These are phyloP conservation scores for Colletotrichum musae DNA, from an alignment of 2,329 filamentous ascomycete species.

Conservation along the genomic window DNA sequence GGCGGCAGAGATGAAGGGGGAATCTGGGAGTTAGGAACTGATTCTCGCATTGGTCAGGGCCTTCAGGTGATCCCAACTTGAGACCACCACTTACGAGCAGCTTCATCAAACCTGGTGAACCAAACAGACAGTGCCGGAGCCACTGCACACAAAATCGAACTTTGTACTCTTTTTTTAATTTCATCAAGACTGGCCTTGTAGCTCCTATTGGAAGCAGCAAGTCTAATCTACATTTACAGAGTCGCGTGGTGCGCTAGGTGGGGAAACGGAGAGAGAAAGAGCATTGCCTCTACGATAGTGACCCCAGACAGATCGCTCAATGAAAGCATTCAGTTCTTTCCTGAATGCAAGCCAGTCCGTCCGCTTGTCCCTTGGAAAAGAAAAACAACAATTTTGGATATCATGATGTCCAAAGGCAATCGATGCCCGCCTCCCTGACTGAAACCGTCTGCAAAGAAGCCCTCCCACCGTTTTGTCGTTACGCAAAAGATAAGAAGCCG, in stretches of 20 bases:
- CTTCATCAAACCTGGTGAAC: no score
- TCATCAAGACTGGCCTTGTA: conserved; percentile 20
- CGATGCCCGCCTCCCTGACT: conserved; percentile 20
- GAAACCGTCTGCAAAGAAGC: conserved; percentile 17
- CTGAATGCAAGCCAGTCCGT: conserved; percentile 7
- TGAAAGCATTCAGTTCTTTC: conserved; percentile 14
- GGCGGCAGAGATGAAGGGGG: no score
- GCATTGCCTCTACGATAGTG: not conserved
- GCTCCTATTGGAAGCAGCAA: conserved; percentile 8
- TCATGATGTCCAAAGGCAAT: conserved; percentile 28
- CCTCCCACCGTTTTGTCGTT: conserved; percentile 28
- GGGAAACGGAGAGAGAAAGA: not conserved
- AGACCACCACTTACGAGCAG: no score
- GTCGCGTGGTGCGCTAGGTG: not conserved
- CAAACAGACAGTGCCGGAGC: no score
- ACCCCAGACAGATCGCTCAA: not conserved
- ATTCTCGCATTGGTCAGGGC: no score
- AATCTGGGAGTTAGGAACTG: no score
- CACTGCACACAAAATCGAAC: no score
- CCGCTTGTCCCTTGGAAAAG: not conserved
- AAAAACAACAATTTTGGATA: conserved; percentile 24
- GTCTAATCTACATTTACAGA: conserved; percentile 26
- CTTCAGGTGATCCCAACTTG: no score
- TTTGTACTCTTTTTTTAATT: not conserved
- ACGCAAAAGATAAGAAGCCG: conserved; percentile 7